A percentile compares a stretch with the other conserved stretches of the same genome.
Evolutionary conservation across 345 rosid species (phyloP).

Genomic region (Sonneratia alba): DNA sequence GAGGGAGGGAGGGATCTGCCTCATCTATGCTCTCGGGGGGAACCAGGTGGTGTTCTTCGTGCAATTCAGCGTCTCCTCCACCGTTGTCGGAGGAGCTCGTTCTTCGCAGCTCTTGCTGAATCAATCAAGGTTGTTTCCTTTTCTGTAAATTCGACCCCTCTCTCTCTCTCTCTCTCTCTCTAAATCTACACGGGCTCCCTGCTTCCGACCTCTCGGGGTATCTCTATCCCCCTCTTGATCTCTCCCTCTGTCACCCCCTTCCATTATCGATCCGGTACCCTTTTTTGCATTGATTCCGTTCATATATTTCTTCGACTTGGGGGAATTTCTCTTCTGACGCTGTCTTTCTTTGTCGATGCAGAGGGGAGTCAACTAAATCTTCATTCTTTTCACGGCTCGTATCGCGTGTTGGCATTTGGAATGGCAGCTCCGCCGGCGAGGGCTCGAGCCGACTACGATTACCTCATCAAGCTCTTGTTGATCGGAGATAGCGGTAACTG

Average conservation of each 20-base stretch:
- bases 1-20: no score
- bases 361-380: background rate
- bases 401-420: slow-evolving; percentile 1
- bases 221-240: slow-evolving; percentile 2
- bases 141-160: background rate
- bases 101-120: slow-evolving; percentile 5
- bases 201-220: slow-evolving; percentile 8
- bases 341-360: background rate
- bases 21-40: no score
- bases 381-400: background rate
- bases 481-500: slow-evolving; percentile 26
- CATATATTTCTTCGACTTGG: background rate
- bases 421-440: slow-evolving; percentile 29
- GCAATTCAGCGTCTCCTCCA: no score
- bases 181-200: slow-evolving; percentile 3
- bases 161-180: slow-evolving; percentile 6
- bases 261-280: slow-evolving; percentile 8
- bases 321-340: background rate
- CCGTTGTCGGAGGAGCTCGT: slow-evolving; percentile 3
- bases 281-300: background rate
- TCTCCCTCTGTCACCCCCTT: background rate
- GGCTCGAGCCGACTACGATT: slow-evolving; percentile 26
- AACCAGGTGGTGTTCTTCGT: no score
- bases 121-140: slow-evolving; percentile 11
- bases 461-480: slow-evolving; percentile 25